These are phyloP conservation scores for Spiromastix sp. DNA, from an alignment of 2,329 filamentous ascomycete genomes.

Conservation along the genomic window DNA sequence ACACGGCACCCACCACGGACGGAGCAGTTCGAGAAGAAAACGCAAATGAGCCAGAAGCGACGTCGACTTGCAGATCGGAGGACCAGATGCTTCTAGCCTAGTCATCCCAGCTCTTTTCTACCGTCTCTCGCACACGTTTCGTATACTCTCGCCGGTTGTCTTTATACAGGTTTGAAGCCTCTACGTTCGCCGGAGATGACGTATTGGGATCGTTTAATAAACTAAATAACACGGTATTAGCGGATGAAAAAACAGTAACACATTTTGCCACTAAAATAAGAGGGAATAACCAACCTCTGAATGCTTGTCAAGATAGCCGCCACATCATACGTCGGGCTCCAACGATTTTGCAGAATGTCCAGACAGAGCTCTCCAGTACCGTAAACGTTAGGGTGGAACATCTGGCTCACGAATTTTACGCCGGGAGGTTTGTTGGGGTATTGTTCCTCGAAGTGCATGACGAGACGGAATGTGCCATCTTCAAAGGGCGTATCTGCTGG, in stretches of 20 bases:
- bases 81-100: conserved; percentile 43
- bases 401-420: conserved; percentile 96
- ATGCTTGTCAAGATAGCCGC: conserved; percentile 95
- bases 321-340: conserved; percentile 98
- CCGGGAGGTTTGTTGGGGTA: conserved; percentile 97
- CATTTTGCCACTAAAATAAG: neutral
- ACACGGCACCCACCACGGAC: no score
- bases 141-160: conserved; percentile 95
- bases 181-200: conserved; percentile 94
- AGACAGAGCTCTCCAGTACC: conserved; percentile 91
- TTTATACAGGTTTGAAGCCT: conserved; percentile 96
- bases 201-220: conserved; percentile 96
- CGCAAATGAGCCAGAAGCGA: neutral
- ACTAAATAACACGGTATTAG: conserved; percentile 38
- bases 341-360: conserved; percentile 94
- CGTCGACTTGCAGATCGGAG: no score
- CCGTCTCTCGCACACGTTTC: conserved; percentile 88
- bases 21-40: no score
- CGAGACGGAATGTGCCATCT: conserved; percentile 91
- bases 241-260: neutral
- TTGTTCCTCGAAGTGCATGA: conserved; percentile 99
- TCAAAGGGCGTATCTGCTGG: conserved; percentile 96
- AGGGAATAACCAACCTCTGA: conserved; percentile 58
- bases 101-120: conserved; percentile 99
- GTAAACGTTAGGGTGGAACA: conserved; percentile 99